Conservation (phyloP, 2,329 filamentous ascomycete species). For the Lecanosticta acicola region DNA sequence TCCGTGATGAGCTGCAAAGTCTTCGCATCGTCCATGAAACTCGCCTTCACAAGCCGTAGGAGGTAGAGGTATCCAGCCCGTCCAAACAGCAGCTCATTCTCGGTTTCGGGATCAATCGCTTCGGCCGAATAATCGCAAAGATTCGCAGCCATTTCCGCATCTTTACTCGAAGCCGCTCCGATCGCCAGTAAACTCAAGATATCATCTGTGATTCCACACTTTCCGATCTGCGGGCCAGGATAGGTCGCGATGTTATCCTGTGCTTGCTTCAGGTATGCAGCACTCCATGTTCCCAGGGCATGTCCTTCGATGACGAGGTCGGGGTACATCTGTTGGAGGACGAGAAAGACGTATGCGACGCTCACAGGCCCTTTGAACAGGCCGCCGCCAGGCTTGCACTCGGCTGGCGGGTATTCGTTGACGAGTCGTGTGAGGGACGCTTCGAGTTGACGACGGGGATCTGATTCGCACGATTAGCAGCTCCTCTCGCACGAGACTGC, state of each 20-base stretch:
- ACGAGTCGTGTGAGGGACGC: slow-evolving; percentile 47
- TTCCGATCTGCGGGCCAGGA: slow-evolving; percentile 40
- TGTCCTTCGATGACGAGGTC: slow-evolving; percentile 44
- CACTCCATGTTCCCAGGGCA: slow-evolving; percentile 45
- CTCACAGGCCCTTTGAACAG: slow-evolving; percentile 48
- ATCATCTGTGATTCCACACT: slow-evolving; percentile 48
- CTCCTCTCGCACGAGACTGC: background rate
- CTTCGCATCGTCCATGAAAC: slow-evolving; percentile 47
- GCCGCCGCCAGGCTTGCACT: slow-evolving; percentile 43
- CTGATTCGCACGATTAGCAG: slow-evolving; percentile 16
- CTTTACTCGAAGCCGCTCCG: slow-evolving; percentile 46
- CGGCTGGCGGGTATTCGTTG: slow-evolving; percentile 43
- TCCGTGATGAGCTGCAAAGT: slow-evolving; percentile 49
- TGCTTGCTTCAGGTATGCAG: slow-evolving; percentile 47
- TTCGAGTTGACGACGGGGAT: slow-evolving; percentile 47
- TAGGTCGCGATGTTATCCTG: slow-evolving; percentile 47
- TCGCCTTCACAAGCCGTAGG: slow-evolving; percentile 56
- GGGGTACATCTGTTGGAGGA: slow-evolving; percentile 46
- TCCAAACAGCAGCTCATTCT: slow-evolving; percentile 62
- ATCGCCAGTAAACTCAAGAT: slow-evolving; percentile 47
- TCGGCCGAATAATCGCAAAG: slow-evolving; percentile 48
- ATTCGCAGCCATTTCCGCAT: slow-evolving; percentile 44
- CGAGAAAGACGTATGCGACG: slow-evolving; percentile 47
- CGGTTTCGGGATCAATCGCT: slow-evolving; percentile 42
- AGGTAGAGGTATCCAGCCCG: slow-evolving; percentile 64